Percentiles rank a stretch among this genome's conserved stretches.
These are phyloP conservation scores for Spirogloea muscicola DNA, from an alignment of 139 green algal genomes.

Conservation along the genomic window DNA sequence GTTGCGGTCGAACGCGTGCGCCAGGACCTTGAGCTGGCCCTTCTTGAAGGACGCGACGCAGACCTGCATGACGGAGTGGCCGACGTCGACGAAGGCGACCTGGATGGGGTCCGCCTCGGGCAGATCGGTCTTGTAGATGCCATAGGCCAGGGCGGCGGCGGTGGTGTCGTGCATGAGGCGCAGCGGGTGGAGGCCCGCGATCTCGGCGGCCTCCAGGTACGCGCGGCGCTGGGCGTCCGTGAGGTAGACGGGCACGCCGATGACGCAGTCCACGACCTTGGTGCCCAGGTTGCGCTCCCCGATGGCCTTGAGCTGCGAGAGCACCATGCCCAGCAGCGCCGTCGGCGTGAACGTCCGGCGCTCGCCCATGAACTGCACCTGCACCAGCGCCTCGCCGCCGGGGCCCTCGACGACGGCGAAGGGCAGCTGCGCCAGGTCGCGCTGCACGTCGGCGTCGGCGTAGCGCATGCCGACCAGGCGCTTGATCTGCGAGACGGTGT, in stretches of 20 bases:
- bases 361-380: constrained; percentile 75
- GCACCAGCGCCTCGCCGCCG: constrained; percentile 69
- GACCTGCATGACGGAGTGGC: constrained; percentile 83
- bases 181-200: constrained; percentile 84
- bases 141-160: constrained; percentile 90
- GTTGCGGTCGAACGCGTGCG: constrained; percentile 85
- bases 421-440: constrained; percentile 67
- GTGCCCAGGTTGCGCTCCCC: constrained; percentile 76
- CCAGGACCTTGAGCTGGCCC: constrained; percentile 75
- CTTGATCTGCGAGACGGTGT: constrained; percentile 90
- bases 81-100: constrained; percentile 93
- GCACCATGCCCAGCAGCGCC: constrained; percentile 80
- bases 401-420: constrained; percentile 70
- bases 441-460: constrained; percentile 72
- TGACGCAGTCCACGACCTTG: constrained; percentile 83
- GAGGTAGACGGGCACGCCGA: constrained; percentile 86
- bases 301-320: constrained; percentile 88
- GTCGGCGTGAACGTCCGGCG: constrained; percentile 56
- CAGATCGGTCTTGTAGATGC: constrained; percentile 98
- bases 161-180: constrained; percentile 94
- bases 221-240: constrained; percentile 55
- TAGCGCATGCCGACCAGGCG: constrained; percentile 89
- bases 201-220: constrained; percentile 56
- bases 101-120: constrained; percentile 77
- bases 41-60: constrained; percentile 86